Percentiles rank a stretch among this genome's conserved stretches.
Evolutionary conservation across 2,329 filamentous ascomycete species (phyloP).

Genomic region (Blastomyces percursus): DNA sequence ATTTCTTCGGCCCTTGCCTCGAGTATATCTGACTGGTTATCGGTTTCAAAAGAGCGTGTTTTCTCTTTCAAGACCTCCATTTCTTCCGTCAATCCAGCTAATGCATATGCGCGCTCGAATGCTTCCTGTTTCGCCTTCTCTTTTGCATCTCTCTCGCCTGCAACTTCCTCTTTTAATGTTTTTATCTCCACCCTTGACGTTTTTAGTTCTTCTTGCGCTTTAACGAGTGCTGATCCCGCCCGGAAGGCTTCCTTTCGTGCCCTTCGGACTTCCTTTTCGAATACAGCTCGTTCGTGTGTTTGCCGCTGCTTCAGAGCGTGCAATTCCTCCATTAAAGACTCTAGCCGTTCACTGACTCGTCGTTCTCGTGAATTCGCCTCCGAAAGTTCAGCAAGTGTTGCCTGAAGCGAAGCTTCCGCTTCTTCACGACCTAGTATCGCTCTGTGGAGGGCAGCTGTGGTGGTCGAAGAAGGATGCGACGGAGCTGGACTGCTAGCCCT

Average conservation of each 20-base stretch:
- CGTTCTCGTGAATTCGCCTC: slow-evolving; percentile 36
- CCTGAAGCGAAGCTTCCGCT: slow-evolving; percentile 31
- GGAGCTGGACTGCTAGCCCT: slow-evolving; percentile 19
- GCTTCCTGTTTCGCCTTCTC: slow-evolving; percentile 38
- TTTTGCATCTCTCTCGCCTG: slow-evolving; percentile 39
- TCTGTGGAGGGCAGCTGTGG: slow-evolving; percentile 34
- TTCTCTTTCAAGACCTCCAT: slow-evolving; percentile 34
- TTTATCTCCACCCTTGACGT: slow-evolving; percentile 36
- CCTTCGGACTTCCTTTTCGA: slow-evolving; percentile 47
- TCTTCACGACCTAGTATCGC: slow-evolving; percentile 38
- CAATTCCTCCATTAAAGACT: slow-evolving; percentile 42
- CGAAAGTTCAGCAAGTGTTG: slow-evolving; percentile 27
- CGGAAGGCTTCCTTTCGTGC: slow-evolving; percentile 49
- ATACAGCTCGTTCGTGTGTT: slow-evolving; percentile 37
- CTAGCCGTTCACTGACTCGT: slow-evolving; percentile 35
- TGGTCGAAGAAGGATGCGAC: slow-evolving; percentile 25
- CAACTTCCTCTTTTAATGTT: slow-evolving; percentile 42
- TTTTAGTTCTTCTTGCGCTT: slow-evolving; percentile 43
- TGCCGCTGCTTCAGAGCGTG: slow-evolving; percentile 42
- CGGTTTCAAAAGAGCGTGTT: slow-evolving; percentile 30
- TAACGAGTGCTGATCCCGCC: slow-evolving; percentile 43
- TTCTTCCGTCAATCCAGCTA: slow-evolving; percentile 37
- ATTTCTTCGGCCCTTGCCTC: slow-evolving; percentile 25
- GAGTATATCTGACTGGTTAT: slow-evolving; percentile 25
- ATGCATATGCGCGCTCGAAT: slow-evolving; percentile 37